phyloP scores from a whole-genome alignment of 2,329 filamentous ascomycete species.

The Pyrenochaeta sp. region DNA sequence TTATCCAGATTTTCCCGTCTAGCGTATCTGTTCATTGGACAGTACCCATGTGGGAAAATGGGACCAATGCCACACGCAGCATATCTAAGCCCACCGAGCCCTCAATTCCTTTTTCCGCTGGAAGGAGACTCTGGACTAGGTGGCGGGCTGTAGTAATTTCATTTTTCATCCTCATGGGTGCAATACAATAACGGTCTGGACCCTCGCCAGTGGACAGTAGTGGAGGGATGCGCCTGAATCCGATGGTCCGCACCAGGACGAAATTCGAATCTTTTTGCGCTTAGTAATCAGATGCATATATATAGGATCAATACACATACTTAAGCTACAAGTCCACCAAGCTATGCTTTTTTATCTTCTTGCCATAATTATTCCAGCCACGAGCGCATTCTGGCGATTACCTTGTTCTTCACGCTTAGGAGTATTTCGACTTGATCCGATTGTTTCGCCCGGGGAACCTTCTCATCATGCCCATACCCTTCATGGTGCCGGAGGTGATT shows the following conservation, averaged over 20 bases:
- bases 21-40: slow-evolving; percentile 13
- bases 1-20: slow-evolving; percentile 9
- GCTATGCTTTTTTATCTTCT: too few species aligned
- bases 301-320: too few species aligned
- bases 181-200: too few species aligned
- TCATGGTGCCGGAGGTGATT: too few species aligned
- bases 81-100: slow-evolving; percentile 10
- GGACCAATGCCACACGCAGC: slow-evolving; percentile 13
- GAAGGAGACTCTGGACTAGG: slow-evolving; percentile 6
- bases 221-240: too few species aligned
- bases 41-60: slow-evolving; percentile 13
- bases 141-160: not conserved
- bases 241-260: too few species aligned
- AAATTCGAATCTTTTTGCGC: too few species aligned
- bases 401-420: slow-evolving; percentile 77
- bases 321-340: too few species aligned
- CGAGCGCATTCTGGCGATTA: slow-evolving; percentile 93
- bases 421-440: slow-evolving; percentile 77
- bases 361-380: not conserved
- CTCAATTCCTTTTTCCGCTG: slow-evolving; percentile 10
- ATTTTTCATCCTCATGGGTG: not conserved
- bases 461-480: slow-evolving; percentile 73
- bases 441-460: slow-evolving; percentile 69
- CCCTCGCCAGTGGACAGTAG: too few species aligned
- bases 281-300: too few species aligned